Base-by-base conservation (phyloP, 305 asterid genomes). In the Solanum chacoense region DNA sequence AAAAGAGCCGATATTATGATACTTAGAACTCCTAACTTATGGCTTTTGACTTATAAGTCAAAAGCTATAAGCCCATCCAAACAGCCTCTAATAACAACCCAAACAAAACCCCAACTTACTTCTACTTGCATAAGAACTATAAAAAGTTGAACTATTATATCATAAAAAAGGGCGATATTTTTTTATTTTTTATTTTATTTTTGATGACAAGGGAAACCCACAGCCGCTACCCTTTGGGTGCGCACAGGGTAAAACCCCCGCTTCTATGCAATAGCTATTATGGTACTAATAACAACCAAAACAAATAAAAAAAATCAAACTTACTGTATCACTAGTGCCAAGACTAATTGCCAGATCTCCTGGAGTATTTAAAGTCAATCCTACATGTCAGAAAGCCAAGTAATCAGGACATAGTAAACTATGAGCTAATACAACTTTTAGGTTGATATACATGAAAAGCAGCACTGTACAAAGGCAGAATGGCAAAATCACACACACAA, bases 291-390 rank as follows among this genome's bases (percentile, higher is more conserved):
- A 85, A 85, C 36, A 42, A 38, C 12, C 50, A 28, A 73, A 72
- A 16, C 77, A 87, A 87, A 29, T 5, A 0, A 36, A 18, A 4
- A n/a, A 78, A 69, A 86, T 10, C 24, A 12, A 74, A 81, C 94
- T 93, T 91, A 94, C 98, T 69, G 98, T 94, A 92, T 94, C 98
- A 76, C 98, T 95, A 79, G 98, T 95, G 85, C 98, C 98, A 87
- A 95, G 95, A 89, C 98, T 95, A 59, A 95, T 91, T 12, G 96
- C 98, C 84, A 95, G 90, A 88, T 95, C 98, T 65, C 98, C 98
- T 5, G 98, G 94, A 86, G 94, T 90, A 75, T 94, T 94, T 80
- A 95, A 95, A 73, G 98, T 94, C 94, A 94, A 89, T 5, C 98
- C 98, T 94, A 77, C 67, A 86, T 13, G n/a, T 36, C 83, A 38